Percentiles rank a stretch among this genome's conserved stretches.
Evolutionary conservation across 129 eudicot genomes (phyloP).

Genomic region (Solidago caesia): DNA sequence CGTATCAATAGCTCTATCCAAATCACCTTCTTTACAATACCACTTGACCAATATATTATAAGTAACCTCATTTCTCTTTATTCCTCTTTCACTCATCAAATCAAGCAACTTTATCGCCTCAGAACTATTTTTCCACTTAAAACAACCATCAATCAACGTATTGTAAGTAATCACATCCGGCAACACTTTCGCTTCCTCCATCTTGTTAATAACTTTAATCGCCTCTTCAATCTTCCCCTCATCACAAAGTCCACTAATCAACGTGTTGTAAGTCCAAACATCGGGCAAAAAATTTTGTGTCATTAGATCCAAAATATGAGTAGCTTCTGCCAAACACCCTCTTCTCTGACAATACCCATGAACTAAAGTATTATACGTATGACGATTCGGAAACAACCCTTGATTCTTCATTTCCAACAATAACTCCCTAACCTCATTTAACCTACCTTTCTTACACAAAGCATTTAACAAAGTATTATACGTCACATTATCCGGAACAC

Average conservation of each 20-base stretch:
- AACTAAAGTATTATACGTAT: constrained; percentile 73
- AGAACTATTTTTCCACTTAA: constrained; percentile 32
- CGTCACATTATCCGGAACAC: constrained; percentile 72
- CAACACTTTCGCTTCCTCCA: constrained; percentile 53
- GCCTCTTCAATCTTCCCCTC: constrained; percentile 71
- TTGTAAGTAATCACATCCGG: constrained; percentile 84
- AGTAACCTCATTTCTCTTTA: constrained; percentile 54
- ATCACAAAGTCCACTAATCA: constrained; percentile 59
- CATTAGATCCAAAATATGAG: constrained; percentile 65
- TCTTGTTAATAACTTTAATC: constrained; percentile 45
- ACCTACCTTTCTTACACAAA: constrained; percentile 57
- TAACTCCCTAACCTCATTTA: constrained; percentile 55
- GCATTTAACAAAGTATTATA: constrained; percentile 72
- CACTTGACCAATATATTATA: constrained; percentile 71
- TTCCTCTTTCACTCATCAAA: constrained; percentile 64
- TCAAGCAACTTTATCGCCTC: constrained; percentile 65
- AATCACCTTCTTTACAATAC: constrained; percentile 67
- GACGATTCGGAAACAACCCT: constrained; percentile 60
- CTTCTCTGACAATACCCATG: constrained; percentile 59
- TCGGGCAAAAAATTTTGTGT: constrained; percentile 62
- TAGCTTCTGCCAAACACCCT: constrained; percentile 73
- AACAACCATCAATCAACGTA: constrained; percentile 70
- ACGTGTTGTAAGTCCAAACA: constrained; percentile 74
- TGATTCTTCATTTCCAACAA: constrained; percentile 60
- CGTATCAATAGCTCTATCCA: constrained; percentile 57